Evolutionary conservation across 768 basidiomycete species (phyloP).

Genomic region (Cantharellus cinnabarinus): DNA sequence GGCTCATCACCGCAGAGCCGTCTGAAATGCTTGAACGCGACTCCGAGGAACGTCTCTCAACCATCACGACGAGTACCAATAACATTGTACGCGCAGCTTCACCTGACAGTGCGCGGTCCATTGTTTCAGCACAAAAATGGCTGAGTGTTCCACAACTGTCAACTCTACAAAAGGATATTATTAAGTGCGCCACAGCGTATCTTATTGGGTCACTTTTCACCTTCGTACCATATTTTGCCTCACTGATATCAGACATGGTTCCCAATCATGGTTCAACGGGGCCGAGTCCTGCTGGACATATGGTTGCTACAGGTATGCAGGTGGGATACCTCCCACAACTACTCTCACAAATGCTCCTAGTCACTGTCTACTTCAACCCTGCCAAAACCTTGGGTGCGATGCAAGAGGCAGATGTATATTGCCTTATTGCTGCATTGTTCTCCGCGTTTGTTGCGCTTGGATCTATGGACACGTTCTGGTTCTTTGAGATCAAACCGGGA

Average conservation of each 20-base stretch:
- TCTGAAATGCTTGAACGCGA: no score
- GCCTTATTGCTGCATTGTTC: slow-evolving; percentile 45
- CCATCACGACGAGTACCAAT: no score
- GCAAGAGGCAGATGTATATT: slow-evolving; percentile 77
- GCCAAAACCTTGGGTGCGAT: slow-evolving; percentile 85
- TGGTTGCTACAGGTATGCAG: slow-evolving; percentile 63
- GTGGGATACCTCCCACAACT: not conserved
- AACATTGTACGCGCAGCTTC: not conserved
- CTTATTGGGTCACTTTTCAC: slow-evolving; percentile 84
- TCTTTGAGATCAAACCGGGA: slow-evolving; percentile 47
- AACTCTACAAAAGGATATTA: slow-evolving; percentile 32
- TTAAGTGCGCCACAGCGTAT: slow-evolving; percentile 87
- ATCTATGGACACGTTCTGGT: slow-evolving; percentile 64
- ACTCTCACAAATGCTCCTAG: not conserved
- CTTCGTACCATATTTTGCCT: slow-evolving; percentile 56
- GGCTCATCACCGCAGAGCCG: not conserved
- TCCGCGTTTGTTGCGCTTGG: slow-evolving; percentile 52
- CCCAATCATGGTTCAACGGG: slow-evolving; percentile 27
- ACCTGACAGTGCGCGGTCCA: not conserved
- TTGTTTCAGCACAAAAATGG: not conserved
- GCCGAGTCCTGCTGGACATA: slow-evolving; percentile 69
- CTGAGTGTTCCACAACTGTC: slow-evolving; percentile 18
- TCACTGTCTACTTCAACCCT: slow-evolving; percentile 74
- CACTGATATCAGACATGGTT: slow-evolving; percentile 40
- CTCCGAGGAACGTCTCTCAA: no score